Evolutionary conservation across 805 yeast genomes (phyloP).

Genomic region (Teunomyces barrocoloradensis): DNA sequence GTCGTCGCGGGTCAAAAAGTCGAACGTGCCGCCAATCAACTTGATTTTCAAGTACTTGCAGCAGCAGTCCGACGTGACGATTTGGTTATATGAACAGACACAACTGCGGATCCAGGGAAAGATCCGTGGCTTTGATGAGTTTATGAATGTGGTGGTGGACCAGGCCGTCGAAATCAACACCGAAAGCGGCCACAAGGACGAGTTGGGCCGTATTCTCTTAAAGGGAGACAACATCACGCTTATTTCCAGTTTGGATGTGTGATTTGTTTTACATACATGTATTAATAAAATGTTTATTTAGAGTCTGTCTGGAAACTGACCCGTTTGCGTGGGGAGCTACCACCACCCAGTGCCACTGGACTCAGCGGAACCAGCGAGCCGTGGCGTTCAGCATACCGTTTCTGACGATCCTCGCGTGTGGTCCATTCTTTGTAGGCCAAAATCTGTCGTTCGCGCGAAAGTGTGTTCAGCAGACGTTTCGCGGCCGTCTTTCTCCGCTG

Average conservation of each 20-base stretch:
- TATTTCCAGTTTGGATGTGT: conserved; percentile 45
- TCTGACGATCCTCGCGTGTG: conserved; percentile 27
- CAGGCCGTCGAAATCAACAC: conserved; percentile 63
- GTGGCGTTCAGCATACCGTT: conserved; percentile 16
- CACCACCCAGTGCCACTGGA: neutral
- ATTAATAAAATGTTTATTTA: neutral
- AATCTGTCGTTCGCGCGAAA: conserved; percentile 23
- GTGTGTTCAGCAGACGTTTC: neutral
- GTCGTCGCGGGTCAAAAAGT: conserved; percentile 18
- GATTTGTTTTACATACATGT: neutral
- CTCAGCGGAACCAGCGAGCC: conserved; percentile 3
- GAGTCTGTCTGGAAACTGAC: neutral
- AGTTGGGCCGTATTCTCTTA: conserved; percentile 71
- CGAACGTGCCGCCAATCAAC: conserved; percentile 86
- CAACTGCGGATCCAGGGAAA: conserved; percentile 75
- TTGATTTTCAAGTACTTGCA: conserved; percentile 84
- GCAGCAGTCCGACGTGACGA: conserved; percentile 71
- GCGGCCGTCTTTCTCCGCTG: conserved; percentile 2
- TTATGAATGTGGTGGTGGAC: conserved; percentile 76
- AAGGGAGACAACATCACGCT: conserved; percentile 94
- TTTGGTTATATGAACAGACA: conserved; percentile 89
- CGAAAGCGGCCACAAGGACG: conserved; percentile 46
- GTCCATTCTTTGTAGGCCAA: conserved; percentile 21
- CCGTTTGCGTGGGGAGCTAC: neutral
- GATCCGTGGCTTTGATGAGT: conserved; percentile 93